A percentile compares a stretch with the other conserved stretches of the same genome.
Conservation (phyloP, 495 filamentous ascomycete species). For the Penicillium lagena region DNA sequence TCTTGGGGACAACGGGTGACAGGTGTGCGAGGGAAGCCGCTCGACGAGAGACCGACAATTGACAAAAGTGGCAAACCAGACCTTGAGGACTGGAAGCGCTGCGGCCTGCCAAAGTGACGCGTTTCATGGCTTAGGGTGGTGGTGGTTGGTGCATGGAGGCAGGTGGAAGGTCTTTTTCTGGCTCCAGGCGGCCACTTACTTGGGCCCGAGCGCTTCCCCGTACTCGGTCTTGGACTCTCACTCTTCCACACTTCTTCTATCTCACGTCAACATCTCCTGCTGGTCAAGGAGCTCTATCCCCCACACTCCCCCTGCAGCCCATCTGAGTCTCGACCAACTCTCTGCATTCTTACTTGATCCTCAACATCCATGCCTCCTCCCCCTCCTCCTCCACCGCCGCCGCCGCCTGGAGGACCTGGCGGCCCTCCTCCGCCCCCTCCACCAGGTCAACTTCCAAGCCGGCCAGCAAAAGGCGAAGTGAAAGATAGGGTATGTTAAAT, state of each 20-base stretch:
- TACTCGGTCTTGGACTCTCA: slow-evolving; percentile 12
- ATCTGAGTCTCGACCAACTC: neutral
- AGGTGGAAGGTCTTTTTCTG: slow-evolving; percentile 13
- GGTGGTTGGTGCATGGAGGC: slow-evolving; percentile 6
- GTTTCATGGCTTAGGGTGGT: slow-evolving; percentile 21
- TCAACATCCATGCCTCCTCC: slow-evolving; percentile 53
- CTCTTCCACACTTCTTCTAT: slow-evolving; percentile 21
- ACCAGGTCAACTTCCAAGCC: slow-evolving; percentile 38
- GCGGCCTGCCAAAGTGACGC: slow-evolving; percentile 24
- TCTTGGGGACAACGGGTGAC: neutral
- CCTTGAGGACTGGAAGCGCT: slow-evolving; percentile 15
- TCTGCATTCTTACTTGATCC: neutral
- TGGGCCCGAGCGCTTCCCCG: slow-evolving; percentile 18
- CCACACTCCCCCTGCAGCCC: slow-evolving; percentile 5
- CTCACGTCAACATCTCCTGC: slow-evolving; percentile 8
- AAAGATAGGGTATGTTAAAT: slow-evolving; percentile 49
- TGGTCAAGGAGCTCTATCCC: slow-evolving; percentile 11
- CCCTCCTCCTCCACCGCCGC: slow-evolving; percentile 66
- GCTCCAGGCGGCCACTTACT: neutral
- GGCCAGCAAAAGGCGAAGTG: slow-evolving; percentile 38
- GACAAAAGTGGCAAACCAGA: slow-evolving; percentile 34
- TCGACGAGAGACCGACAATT: slow-evolving; percentile 18
- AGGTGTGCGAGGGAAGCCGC: slow-evolving; percentile 16
- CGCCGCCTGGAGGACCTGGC: slow-evolving; percentile 55
- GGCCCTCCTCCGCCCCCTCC: slow-evolving; percentile 67